Percentiles rank a stretch among this genome's conserved stretches.
Evolutionary conservation across 805 yeast species (phyloP).

Genomic region (Ogataea salicorniae): DNA sequence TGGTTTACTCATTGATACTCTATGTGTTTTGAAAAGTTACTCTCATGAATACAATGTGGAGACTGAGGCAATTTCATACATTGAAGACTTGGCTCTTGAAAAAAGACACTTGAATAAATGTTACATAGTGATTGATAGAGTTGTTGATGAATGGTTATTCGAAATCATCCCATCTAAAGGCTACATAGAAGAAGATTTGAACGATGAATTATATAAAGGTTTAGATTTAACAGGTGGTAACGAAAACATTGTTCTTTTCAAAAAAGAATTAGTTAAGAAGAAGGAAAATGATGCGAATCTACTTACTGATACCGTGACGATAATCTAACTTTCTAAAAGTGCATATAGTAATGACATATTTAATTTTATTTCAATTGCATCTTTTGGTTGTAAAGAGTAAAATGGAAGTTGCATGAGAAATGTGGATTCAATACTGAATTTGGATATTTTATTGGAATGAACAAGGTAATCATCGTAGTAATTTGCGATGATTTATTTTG

Average conservation of each 20-base stretch:
- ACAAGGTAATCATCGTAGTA: no score
- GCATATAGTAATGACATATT: no score
- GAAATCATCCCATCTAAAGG: conserved; percentile 13
- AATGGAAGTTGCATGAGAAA: no score
- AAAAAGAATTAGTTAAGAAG: conserved; percentile 1
- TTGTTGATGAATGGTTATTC: conserved; percentile 6
- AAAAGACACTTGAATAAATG: conserved; percentile 47
- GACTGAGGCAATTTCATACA: conserved; percentile 46
- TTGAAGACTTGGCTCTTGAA: conserved; percentile 51
- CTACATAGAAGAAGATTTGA: conserved; percentile 14
- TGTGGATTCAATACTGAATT: no score
- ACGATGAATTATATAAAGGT: conserved; percentile 18
- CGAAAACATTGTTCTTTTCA: conserved; percentile 1
- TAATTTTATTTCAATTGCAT: no score
- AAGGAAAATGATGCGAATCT: no score
- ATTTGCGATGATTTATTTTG: no score
- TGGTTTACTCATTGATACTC: conserved; percentile 21
- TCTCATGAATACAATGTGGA: conserved; percentile 56
- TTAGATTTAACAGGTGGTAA: conserved; percentile 10
- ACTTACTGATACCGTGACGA: no score
- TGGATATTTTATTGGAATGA: no score
- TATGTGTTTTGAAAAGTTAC: conserved; percentile 55
- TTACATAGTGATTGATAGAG: conserved; percentile 11
- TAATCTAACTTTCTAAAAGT: no score
- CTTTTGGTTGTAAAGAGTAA: no score